Evolutionary conservation across 495 filamentous ascomycete species (phyloP), one percentile per base, ranked within the genome.

Genomic region (Friedmanniomyces simplex): DNA sequence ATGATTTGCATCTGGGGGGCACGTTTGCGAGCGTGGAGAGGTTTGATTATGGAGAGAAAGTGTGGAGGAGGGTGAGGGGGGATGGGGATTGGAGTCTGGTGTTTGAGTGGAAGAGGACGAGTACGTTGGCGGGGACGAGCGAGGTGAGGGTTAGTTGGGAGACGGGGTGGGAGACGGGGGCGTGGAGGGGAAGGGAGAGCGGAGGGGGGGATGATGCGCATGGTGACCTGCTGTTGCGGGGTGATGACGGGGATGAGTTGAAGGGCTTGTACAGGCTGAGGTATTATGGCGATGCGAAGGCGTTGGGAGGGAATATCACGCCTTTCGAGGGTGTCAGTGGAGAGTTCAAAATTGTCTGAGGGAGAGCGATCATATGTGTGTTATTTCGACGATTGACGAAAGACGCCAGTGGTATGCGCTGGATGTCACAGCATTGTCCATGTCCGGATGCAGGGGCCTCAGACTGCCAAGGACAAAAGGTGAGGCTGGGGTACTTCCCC

Each of bases 261-360:
- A 68, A 71, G 42, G 91, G 89, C 16, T 75, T 75, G 62, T 96
- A 95, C 74, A 76, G 91, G 26, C 71, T 97, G 54, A 78, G 78
- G 72, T 97, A 97, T 65, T 93, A 81, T 73, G 91, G 91, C 0
- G 88, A 95, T 70, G 77, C 81, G 24, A 96, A 90, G 77, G 73
- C 74, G 16, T 57, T 72, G 54, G 61, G 84, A 24, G 91, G 90
- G n/a, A 70, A 64, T 20, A 80, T 96, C 46, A 78, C 74, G 41
- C 64, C 76, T 48, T 95, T 97, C 75, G 84, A 91, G 67, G 90
- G 91, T 0, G 74, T 78, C 14, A 88, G 87, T 67, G 73, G 77
- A 32, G 69, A 67, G 57, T 94, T 96, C 72, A 78, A 60, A 14
- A 73, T 86, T 43, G 59, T 47, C 28, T 67, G 39, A 43, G 13